Percentiles rank a stretch among this genome's conserved stretches.
Evolutionary conservation across 176 grass and related monocot genomes (phyloP).

Genomic region (Phragmites australis): DNA sequence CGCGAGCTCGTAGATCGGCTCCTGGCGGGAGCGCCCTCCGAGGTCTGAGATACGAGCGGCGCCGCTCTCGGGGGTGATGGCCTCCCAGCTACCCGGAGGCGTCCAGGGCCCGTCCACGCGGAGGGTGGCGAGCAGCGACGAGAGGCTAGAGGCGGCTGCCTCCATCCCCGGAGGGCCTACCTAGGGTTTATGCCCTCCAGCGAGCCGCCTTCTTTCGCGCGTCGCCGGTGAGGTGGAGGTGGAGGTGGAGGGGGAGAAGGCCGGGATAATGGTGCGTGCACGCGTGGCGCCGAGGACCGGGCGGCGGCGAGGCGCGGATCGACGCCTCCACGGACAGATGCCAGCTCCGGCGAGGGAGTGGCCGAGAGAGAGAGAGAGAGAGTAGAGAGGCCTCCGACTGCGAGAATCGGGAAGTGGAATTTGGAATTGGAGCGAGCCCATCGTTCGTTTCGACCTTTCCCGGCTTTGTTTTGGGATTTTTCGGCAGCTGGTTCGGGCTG

Average conservation of each 20-base stretch:
- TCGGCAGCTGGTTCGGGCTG: background rate
- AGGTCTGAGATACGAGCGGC: slow-evolving; percentile 7
- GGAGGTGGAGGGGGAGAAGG: background rate
- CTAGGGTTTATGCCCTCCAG: slow-evolving; percentile 40
- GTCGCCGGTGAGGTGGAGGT: background rate
- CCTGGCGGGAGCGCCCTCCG: background rate
- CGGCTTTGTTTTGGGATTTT: background rate
- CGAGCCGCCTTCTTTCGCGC: background rate
- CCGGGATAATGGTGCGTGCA: background rate
- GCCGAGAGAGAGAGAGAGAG: background rate
- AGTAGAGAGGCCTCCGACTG: no score
- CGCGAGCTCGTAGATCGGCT: slow-evolving; percentile 60
- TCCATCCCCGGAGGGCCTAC: slow-evolving; percentile 48
- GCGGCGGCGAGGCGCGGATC: background rate
- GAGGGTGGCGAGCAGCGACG: slow-evolving; percentile 58
- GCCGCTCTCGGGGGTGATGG: slow-evolving; percentile 48
- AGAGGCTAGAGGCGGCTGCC: slow-evolving; percentile 66
- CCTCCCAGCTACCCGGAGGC: slow-evolving; percentile 64
- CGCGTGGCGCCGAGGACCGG: background rate
- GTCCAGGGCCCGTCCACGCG: slow-evolving; percentile 64
- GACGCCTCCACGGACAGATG: background rate
- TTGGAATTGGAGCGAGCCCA: slow-evolving; percentile 5
- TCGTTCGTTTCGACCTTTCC: background rate
- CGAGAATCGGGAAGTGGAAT: background rate
- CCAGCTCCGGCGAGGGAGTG: background rate